These are phyloP conservation scores for Kuraishia piskuri DNA, from an alignment of 805 yeast species.

Conservation along the genomic window DNA sequence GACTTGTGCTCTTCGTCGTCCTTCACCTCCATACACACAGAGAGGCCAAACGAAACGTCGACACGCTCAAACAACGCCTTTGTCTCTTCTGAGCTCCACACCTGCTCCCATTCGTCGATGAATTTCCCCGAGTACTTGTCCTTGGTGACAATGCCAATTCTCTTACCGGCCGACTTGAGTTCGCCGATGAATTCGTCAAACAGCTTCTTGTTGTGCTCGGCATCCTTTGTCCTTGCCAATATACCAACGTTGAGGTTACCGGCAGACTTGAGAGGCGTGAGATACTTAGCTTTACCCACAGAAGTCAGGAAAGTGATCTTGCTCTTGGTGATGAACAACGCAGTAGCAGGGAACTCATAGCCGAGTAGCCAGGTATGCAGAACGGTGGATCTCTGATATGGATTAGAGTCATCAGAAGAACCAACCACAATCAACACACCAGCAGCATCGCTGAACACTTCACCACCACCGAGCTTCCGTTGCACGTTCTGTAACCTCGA, in stretches of 20 bases:
- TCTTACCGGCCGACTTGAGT: conserved; percentile 35
- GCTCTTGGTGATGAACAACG: conserved; percentile 52
- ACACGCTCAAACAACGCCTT: conserved; percentile 33
- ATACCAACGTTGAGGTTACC: conserved; percentile 34
- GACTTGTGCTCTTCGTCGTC: conserved; percentile 69
- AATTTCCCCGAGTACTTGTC: conserved; percentile 82
- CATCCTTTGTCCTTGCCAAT: conserved; percentile 76
- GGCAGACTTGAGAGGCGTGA: conserved; percentile 45
- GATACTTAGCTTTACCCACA: conserved; percentile 75
- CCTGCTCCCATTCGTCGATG: conserved; percentile 67
- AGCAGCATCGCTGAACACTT: conserved; percentile 31
- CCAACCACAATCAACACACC: conserved; percentile 69
- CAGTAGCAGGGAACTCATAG: conserved; percentile 93
- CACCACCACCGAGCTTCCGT: conserved; percentile 19
- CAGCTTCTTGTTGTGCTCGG: conserved; percentile 59
- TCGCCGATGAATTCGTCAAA: conserved; percentile 49
- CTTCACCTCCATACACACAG: conserved; percentile 58
- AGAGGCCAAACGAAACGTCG: conserved; percentile 47
- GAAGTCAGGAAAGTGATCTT: conserved; percentile 66
- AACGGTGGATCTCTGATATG: conserved; percentile 80
- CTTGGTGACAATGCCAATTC: conserved; percentile 61
- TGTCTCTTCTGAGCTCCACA: conserved; percentile 23
- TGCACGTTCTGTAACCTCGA: conserved; percentile 40
- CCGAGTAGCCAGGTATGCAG: conserved; percentile 89
- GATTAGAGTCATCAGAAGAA: conserved; percentile 79